phyloP scores from a whole-genome alignment of 495 filamentous ascomycete genomes.

The Penicillium taxi region DNA sequence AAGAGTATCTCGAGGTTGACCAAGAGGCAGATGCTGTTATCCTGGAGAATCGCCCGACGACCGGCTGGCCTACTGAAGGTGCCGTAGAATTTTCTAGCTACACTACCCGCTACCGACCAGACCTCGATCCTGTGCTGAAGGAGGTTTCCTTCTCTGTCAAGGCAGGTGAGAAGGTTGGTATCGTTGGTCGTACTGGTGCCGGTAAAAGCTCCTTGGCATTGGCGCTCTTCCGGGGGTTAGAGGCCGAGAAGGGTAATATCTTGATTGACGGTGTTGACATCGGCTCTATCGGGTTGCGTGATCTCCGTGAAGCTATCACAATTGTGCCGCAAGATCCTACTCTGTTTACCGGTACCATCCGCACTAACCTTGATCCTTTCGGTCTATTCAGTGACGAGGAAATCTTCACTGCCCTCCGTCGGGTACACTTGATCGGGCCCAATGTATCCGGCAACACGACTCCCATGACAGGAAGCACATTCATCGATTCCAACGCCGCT shows the following conservation, averaged over 20 bases:
- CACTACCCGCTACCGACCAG: slow-evolving; percentile 78
- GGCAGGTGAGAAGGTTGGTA: slow-evolving; percentile 87
- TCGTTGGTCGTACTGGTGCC: slow-evolving; percentile 92
- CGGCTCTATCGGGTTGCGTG: slow-evolving; percentile 76
- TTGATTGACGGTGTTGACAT: slow-evolving; percentile 87
- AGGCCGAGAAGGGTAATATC: slow-evolving; percentile 86
- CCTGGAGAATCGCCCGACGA: slow-evolving; percentile 64
- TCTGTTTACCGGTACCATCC: slow-evolving; percentile 90
- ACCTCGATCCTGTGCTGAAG: slow-evolving; percentile 78
- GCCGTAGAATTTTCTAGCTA: slow-evolving; percentile 82
- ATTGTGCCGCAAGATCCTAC: slow-evolving; percentile 99
- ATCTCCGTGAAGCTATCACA: slow-evolving; percentile 87
- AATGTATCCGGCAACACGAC: slow-evolving; percentile 42
- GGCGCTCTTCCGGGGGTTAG: slow-evolving; percentile 93
- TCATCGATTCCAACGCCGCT: slow-evolving; percentile 27
- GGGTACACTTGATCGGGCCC: slow-evolving; percentile 81
- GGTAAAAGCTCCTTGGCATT: slow-evolving; percentile 95
- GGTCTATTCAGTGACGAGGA: slow-evolving; percentile 82
- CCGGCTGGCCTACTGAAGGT: slow-evolving; percentile 80
- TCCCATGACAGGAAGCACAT: slow-evolving; percentile 32
- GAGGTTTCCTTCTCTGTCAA: slow-evolving; percentile 79
- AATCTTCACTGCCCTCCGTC: slow-evolving; percentile 76
- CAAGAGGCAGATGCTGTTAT: slow-evolving; percentile 80
- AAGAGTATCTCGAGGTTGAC: slow-evolving; percentile 94
- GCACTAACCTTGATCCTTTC: slow-evolving; percentile 95